Evolutionary conservation across 1,284 basidiomycete genomes (phyloP).

Genomic region (Rhizoctonia solani): DNA sequence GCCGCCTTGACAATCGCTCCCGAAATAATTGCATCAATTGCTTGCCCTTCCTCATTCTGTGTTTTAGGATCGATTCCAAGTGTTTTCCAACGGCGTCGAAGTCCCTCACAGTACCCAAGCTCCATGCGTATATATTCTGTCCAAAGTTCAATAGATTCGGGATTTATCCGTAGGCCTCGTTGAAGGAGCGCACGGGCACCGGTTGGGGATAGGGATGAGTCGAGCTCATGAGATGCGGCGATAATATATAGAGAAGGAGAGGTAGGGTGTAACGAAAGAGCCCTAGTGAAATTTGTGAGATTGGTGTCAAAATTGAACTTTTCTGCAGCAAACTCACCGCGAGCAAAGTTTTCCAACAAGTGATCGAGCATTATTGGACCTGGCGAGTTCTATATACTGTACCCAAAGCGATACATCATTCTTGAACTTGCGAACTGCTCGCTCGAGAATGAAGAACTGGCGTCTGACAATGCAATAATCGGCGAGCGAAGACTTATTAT

Average conservation of each 20-base stretch:
- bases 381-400: slow-evolving; percentile 84
- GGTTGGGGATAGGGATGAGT: slow-evolving; percentile 68
- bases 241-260: slow-evolving; percentile 81
- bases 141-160: slow-evolving; percentile 76
- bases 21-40: slow-evolving; percentile 64
- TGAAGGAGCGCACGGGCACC: slow-evolving; percentile 84
- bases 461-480: slow-evolving; percentile 81
- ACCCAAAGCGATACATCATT: slow-evolving; percentile 86
- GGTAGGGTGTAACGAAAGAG: slow-evolving; percentile 84
- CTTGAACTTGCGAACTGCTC: slow-evolving; percentile 87
- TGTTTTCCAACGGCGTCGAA: slow-evolving; percentile 80
- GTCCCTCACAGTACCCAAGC: slow-evolving; percentile 82
- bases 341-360: slow-evolving; percentile 79
- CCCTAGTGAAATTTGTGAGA: slow-evolving; percentile 54
- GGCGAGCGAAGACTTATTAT: slow-evolving; percentile 66
- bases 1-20: slow-evolving; percentile 74
- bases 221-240: slow-evolving; percentile 84
- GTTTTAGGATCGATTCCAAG: slow-evolving; percentile 57
- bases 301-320: background rate
- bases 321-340: slow-evolving; percentile 58
- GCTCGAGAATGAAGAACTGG: slow-evolving; percentile 89
- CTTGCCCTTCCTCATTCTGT: slow-evolving; percentile 50
- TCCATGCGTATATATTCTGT: slow-evolving; percentile 90
- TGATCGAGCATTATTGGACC: slow-evolving; percentile 76
- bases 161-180: slow-evolving; percentile 79